phyloP scores from a whole-genome alignment of 257 asterid genomes.

The Solanum sitiens region DNA sequence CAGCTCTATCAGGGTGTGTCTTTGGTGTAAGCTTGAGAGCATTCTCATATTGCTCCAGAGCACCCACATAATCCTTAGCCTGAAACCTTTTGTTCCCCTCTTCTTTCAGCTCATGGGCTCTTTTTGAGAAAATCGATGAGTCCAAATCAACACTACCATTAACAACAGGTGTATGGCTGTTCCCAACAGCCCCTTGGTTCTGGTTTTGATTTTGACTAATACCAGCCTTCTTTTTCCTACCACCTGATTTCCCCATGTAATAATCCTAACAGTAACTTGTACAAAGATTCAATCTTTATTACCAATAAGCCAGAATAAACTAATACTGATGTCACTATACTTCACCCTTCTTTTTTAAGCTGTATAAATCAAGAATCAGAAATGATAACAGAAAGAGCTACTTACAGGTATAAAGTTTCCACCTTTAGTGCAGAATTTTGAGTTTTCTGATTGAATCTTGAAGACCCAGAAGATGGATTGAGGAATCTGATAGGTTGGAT shows the following conservation, averaged over 20 bases:
- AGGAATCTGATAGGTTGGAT: neutral
- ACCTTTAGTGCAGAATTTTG: neutral
- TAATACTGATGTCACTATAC: neutral
- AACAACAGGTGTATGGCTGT: constrained; percentile 28
- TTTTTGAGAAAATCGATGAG: constrained; percentile 51
- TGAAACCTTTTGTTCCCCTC: constrained; percentile 85
- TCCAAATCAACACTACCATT: constrained; percentile 58
- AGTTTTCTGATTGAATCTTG: constrained; percentile 2
- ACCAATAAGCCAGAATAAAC: neutral
- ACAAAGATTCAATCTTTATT: neutral
- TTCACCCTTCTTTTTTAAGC: neutral
- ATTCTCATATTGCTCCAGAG: constrained; percentile 68
- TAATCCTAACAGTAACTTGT: neutral
- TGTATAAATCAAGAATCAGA: neutral
- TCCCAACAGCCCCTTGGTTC: constrained; percentile 27
- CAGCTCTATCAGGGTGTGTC: constrained; percentile 77
- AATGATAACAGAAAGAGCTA: neutral
- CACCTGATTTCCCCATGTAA: constrained; percentile 89
- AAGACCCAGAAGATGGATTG: constrained; percentile 3
- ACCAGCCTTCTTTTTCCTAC: constrained; percentile 67
- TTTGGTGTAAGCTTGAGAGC: constrained; percentile 77
- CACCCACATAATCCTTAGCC: constrained; percentile 68
- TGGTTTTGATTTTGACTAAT: constrained; percentile 19
- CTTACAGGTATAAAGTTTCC: constrained; percentile 23
- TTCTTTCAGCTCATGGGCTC: constrained; percentile 89